Base-by-base conservation (phyloP, 2,329 filamentous ascomycete genomes). In the Colletotrichum coccodes region DNA sequence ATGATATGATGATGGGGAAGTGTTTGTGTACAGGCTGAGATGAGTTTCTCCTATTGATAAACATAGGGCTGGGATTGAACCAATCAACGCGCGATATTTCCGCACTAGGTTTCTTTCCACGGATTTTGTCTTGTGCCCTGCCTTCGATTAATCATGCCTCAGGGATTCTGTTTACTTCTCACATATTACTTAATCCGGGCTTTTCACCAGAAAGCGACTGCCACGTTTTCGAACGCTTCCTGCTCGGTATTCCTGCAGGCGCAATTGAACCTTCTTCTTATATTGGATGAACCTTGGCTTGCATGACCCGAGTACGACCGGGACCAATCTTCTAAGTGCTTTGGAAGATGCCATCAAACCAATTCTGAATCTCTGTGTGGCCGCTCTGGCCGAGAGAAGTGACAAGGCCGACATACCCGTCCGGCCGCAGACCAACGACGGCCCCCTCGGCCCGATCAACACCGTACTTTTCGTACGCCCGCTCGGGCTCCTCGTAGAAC, bases 381-480 rank as follows among this genome's bases (percentile, higher is more conserved):
- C 61, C 66, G 6, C 40, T 40, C 14, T 42, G 23, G 11, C 56
- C 62, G 28, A 69, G 32, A 26, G 49, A 44, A 5, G 49, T 50
- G n/a, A 69, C 49, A 4, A 69, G 66, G 2, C 66, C 66, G 11
- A 69, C 66, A 42, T 69, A 69, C 16, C 61, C 66, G 32, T 69
- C 66, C 9, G 66, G 66, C 16, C 66, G 54, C 16, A 69, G 6
- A 4, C 66, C 66, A 30, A 69, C 61, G 12, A 66, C 66, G 3
- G 66, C 61, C 1, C 66, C 66, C 49, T 50, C 47, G 18, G 9
- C 26, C 14, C 12, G 21, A 70, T 89, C 83, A 1, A 94, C 81
- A 0, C 90, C 91, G 67, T 90, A 91, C 3, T 82, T 83, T 65
- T 85, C 80, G 72, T 92, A 89, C 0, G 83, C 82, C 12, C 81